Conservation (phyloP, 2,329 filamentous ascomycete genomes). For the Xylariomycetidae sp. region DNA sequence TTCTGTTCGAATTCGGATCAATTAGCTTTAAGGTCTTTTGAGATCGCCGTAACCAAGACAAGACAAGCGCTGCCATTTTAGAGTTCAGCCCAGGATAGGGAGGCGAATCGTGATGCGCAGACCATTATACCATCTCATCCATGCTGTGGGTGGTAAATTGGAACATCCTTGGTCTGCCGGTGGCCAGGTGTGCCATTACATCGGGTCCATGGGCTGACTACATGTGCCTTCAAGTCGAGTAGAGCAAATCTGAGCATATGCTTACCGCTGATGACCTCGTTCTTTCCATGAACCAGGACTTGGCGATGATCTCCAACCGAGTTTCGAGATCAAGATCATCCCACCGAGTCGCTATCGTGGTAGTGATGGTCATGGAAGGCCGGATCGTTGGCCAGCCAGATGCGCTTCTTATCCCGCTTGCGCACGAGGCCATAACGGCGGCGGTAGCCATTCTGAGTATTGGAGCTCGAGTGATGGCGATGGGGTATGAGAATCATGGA, state of each 20-base stretch:
- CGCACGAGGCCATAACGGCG: slow-evolving; percentile 40
- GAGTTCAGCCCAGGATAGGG: too few species aligned
- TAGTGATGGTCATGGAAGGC: slow-evolving; percentile 23
- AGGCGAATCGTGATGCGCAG: too few species aligned
- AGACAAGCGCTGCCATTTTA: background rate
- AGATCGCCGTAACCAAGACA: background rate
- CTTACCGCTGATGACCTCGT: slow-evolving; percentile 25
- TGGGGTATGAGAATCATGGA: slow-evolving; percentile 48
- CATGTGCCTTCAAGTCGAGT: background rate
- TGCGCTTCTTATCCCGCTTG: slow-evolving; percentile 36
- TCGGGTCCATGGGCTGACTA: background rate
- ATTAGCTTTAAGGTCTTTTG: slow-evolving; percentile 19
- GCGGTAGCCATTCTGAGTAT: slow-evolving; percentile 51
- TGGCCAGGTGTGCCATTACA: too few species aligned
- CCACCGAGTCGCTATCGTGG: slow-evolving; percentile 26
- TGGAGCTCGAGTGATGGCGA: slow-evolving; percentile 38
- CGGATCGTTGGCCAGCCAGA: slow-evolving; percentile 32
- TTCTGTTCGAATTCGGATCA: slow-evolving; percentile 10
- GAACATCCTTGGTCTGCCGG: too few species aligned
- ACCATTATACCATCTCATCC: background rate
- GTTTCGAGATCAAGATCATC: slow-evolving; percentile 30
- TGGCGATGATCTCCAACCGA: slow-evolving; percentile 35
- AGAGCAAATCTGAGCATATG: background rate
- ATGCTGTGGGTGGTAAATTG: too few species aligned
- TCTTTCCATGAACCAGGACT: slow-evolving; percentile 32